Conservation (phyloP, 1,139 yeast genomes). For the Nakaseomyces delphensis region DNA sequence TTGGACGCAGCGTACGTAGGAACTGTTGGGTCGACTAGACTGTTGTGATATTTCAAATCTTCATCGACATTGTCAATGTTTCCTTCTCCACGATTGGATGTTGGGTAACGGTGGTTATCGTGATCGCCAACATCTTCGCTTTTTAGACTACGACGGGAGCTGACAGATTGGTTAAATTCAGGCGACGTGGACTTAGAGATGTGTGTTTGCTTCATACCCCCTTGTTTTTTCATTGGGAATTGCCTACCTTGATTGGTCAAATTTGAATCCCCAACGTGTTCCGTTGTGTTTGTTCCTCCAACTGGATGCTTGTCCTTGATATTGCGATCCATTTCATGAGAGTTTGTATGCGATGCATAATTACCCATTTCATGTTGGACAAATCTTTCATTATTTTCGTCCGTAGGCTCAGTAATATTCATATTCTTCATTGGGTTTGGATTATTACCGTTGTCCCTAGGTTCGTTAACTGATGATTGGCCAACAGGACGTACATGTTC, state of each 20-base stretch:
- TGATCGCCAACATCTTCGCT: slow-evolving; percentile 1
- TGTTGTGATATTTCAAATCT: not conserved
- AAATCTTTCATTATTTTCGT: not conserved
- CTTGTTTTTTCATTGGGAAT: not conserved
- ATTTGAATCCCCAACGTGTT: not conserved
- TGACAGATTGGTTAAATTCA: not conserved
- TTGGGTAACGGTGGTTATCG: not conserved
- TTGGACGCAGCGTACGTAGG: not conserved
- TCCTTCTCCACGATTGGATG: not conserved
- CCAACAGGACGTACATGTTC: not conserved
- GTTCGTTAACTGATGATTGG: not conserved
- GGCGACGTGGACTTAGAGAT: not conserved
- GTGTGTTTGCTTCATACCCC: not conserved
- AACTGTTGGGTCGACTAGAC: slow-evolving; percentile 2
- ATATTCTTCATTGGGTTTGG: not conserved
- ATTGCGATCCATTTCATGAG: not conserved
- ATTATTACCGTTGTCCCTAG: not conserved
- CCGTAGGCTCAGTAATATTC: slow-evolving; percentile 3
- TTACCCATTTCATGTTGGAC: not conserved
- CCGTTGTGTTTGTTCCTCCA: not conserved
- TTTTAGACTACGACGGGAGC: slow-evolving; percentile 2
- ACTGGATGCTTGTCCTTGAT: not conserved
- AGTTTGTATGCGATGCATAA: too few species aligned
- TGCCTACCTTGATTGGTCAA: not conserved
- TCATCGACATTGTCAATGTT: not conserved